Percentiles rank a stretch among this genome's conserved stretches.
These are phyloP conservation scores for Monotropa hypopitys DNA, from an alignment of 179 eudicot genomes.

Conservation along the genomic window DNA sequence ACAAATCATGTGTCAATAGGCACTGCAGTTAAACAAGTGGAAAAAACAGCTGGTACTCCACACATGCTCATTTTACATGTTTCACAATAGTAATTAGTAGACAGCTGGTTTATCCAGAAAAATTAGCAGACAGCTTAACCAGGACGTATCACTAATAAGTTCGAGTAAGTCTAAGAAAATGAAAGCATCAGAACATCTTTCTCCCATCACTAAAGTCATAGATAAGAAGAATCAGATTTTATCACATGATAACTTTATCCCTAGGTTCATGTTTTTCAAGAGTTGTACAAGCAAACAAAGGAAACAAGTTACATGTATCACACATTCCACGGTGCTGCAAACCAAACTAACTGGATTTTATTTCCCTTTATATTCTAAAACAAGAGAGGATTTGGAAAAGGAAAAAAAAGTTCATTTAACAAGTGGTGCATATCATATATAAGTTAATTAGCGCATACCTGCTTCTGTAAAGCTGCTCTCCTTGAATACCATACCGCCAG, in stretches of 20 bases:
- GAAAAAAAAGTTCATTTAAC: not conserved
- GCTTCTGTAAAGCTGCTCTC: slow-evolving; percentile 93
- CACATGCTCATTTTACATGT: not conserved
- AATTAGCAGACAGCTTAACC: not conserved
- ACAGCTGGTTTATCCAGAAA: not conserved
- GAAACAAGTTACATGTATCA: not conserved
- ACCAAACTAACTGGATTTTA: not conserved
- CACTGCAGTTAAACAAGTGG: not conserved
- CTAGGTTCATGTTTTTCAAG: not conserved
- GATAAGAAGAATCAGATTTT: not conserved
- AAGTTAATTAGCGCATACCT: slow-evolving; percentile 28
- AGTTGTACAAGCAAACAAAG: not conserved
- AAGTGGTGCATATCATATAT: not conserved
- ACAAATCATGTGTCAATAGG: not conserved
- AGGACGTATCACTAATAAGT: not conserved
- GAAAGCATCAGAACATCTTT: not conserved
- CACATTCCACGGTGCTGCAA: not conserved
- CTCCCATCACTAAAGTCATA: not conserved
- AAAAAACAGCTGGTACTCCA: not conserved
- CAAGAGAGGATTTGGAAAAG: not conserved
- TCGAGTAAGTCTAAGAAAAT: not conserved
- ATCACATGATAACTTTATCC: not conserved
- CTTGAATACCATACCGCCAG: slow-evolving; percentile 79
- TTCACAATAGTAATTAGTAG: not conserved
- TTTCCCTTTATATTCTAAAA: not conserved